Base-by-base conservation (phyloP, 345 rosid genomes). In the Murraya paniculata region DNA sequence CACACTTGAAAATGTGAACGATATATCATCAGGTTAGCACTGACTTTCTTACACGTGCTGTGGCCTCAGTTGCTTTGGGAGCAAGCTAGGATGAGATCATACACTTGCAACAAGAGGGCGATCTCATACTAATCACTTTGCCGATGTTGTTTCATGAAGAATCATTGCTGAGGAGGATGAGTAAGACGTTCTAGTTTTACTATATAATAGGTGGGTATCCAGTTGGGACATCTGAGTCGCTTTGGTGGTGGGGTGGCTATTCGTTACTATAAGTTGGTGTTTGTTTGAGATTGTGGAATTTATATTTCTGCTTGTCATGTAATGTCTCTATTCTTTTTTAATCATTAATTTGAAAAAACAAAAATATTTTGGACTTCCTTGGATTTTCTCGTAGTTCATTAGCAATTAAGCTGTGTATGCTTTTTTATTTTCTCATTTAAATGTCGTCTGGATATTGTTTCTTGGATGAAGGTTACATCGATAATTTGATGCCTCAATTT, bases 281-380 rank as follows among this genome's bases (percentile, higher is more conserved):
- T 69, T 27, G 21, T 18, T 18, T 33, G 78, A 79, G 77, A 13
- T 76, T 50, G 53, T 61, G 6, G 33, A 36, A 76, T 72, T 30
- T 74, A 78, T 76, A 56, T 56, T 21, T 24, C 16, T 2, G 72
- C 41, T 74, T 82, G 66, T 84, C 3, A 28, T 64, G 62, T 74
- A 56, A 56, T 70, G 62, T 41, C 19, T 59, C 27, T n/a, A 18
- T 55, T 19, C 62, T 22, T 66, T 60, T 30, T 62, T 4, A 6
- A 38, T 57, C 39, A 58, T 58, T 55, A 55, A 72, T 76, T 76
- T 45, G n/a, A n/a, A 68, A n/a, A n/a, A n/a, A n/a, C n/a, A 48
- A 60, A 61, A 38, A 64, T 24, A 64, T 24, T 28, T 74, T n/a
- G 16, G 50, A 16, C 76, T 84, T 80, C 69, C 78, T 86, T 82